Evolutionary conservation across 352 stramenopile genomes (phyloP), one percentile per base, ranked within the genome.

Genomic region (Phytophthora sojae): DNA sequence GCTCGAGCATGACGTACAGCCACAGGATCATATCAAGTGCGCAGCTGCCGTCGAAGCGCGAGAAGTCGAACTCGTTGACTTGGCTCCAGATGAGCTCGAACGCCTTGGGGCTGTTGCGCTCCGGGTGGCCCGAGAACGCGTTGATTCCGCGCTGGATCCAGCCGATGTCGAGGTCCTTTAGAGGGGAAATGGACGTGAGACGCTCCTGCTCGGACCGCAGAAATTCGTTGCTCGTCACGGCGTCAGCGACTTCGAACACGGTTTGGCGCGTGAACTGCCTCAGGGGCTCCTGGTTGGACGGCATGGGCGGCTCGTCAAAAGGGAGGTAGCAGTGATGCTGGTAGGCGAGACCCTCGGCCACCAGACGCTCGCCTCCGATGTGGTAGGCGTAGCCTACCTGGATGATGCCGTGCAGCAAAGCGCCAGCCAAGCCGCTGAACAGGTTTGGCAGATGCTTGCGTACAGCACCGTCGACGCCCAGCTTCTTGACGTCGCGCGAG

Each of bases 341-440:
- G 35, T 85, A 85, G 15, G 77, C 71, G 6, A 85, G 65, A 0
- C 75, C 75, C 56, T 85, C 77, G 9, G 77, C 67, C 0, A 82
- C 65, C 4, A 78, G 65, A 23, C 71, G 75, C 19, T 82, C 71
- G 4, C 68, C 68, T n/a, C 71, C 67, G 14, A 82, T 76, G 55
- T 79, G 71, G 53, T 82, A 79, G 9, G 77, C 39, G 45, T 82
- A 85, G 6, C 77, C 77, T 19, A 85, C 37, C 29, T 85, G 77
- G 66, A 85, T 82, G 53, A 85, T 67, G n/a, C 64, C 71, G 50
- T 85, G 77, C 45, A 85, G 54, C 56, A 85, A 53, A 52, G 77
- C 76, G 11, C 77, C 77, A 9, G 71, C 71, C 32, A 85, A 55
- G 3, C 75, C 77, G 3, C 61, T 71, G 21, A 75, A 65, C 6